Conservation (phyloP, 2,329 filamentous ascomycete species). For the Apiospora saccharicola region DNA sequence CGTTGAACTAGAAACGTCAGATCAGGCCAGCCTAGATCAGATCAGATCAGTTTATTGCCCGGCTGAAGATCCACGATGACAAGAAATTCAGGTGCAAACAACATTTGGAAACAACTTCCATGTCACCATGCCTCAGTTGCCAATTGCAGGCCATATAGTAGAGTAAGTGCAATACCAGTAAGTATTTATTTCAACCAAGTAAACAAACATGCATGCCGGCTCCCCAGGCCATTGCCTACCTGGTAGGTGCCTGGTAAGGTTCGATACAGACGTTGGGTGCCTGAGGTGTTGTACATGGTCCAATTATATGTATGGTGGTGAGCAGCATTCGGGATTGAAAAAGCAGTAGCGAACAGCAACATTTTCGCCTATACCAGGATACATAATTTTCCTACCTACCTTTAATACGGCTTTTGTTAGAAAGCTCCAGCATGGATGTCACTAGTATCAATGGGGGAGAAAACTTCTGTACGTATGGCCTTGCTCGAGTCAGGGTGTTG, state of each 20-base stretch:
- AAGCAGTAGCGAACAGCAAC: not conserved
- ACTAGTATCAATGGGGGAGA: not conserved
- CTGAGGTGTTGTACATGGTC: not conserved
- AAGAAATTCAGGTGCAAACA: too few species aligned
- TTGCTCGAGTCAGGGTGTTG: not conserved
- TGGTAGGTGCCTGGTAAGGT: too few species aligned
- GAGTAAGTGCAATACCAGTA: too few species aligned
- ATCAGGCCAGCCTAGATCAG: not conserved
- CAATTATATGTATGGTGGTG: constrained; percentile 6
- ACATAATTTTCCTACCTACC: not conserved
- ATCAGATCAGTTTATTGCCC: not conserved
- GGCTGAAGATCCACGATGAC: not conserved
- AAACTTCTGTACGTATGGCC: not conserved
- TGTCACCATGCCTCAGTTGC: too few species aligned
- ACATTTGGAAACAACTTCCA: too few species aligned
- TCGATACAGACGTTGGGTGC: too few species aligned
- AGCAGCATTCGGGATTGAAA: not conserved
- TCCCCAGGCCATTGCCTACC: too few species aligned
- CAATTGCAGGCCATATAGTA: too few species aligned
- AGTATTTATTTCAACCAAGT: too few species aligned
- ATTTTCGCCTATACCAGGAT: not conserved
- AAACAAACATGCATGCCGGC: too few species aligned
- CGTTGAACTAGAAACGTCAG: not conserved
- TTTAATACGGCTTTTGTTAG: too few species aligned
- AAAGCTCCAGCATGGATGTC: not conserved